Evolutionary conservation across 192 early-diverging fungal genomes (phyloP), one percentile per base, ranked within the genome.

Genomic region (Hyaloraphidium curvatum): DNA sequence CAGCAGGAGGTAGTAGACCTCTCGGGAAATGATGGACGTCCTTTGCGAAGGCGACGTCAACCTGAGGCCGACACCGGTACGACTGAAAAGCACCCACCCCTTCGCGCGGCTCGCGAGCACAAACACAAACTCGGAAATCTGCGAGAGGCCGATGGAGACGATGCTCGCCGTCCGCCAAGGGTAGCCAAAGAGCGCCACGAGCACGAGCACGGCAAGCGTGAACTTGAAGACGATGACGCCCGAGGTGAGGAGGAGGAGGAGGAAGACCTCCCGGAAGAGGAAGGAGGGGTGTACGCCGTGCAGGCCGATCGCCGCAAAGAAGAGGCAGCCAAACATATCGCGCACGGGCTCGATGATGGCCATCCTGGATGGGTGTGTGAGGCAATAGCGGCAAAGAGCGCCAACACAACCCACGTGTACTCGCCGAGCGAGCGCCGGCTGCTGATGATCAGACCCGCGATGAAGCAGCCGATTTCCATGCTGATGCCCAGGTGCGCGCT

Each of bases 51-150:
- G 23, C 17, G 16, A 1, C 14, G 59, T 54, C 25, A 50, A 5
- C 2, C 2, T 28, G 52, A 16, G 9, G 7, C 9, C 19, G 48
- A 5, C 5, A 50, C 16, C 13, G 27, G 4, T 57, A n/a, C 51
- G 13, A 57, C 17, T 7, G 4, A 9, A 26, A 5, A 11, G 4
- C 4, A 22, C 14, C 19, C 67, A 61, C 61, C 64, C 59, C 55
- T 77, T 77, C 9, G 75, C 74, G 28, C 65, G 57, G 33, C 67
- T 67, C 5, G 72, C 73, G 2, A 77, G 54, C 0, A 77, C 73
- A 70, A 77, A 77, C 1, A 58, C 64, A 40, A 78, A 77, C 54
- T 77, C 75, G 3, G 66, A 67, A 26, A 77, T 73, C 37, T 77
- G 75, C 2, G 69, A 62, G 37, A 77, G 30, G 3, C 76, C 75